phyloP scores from a whole-genome alignment of 169 alveolate species.

The Plasmodium cynomolgi region DNA sequence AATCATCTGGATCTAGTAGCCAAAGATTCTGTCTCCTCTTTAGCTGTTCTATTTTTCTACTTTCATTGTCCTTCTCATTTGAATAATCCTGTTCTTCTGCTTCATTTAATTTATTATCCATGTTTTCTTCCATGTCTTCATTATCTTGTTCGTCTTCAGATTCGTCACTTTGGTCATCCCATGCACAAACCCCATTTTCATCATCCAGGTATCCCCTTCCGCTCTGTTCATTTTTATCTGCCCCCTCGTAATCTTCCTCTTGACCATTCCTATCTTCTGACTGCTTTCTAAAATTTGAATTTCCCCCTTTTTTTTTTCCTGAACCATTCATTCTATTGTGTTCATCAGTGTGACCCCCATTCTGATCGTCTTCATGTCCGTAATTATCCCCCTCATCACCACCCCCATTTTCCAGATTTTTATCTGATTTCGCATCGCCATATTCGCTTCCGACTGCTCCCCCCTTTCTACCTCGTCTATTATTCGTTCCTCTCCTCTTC shows the following conservation, averaged over 20 bases:
- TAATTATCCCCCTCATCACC: neutral
- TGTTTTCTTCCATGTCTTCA: neutral
- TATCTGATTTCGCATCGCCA: constrained; percentile 19
- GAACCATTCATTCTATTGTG: neutral
- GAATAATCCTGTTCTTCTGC: neutral
- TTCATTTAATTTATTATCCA: neutral
- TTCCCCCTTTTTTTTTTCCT: neutral
- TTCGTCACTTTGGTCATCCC: constrained; percentile 14
- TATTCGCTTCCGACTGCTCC: neutral
- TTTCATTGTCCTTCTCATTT: neutral
- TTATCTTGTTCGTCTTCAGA: constrained; percentile 27
- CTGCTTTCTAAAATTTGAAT: neutral
- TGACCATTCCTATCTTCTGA: neutral
- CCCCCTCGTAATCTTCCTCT: neutral
- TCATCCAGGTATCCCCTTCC: constrained; percentile 6
- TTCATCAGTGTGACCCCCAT: neutral
- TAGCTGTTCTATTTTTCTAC: neutral
- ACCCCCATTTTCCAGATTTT: constrained; percentile 10
- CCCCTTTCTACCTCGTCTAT: neutral
- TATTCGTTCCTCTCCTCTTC: constrained; percentile 8
- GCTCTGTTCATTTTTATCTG: neutral
- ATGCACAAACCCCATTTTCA: neutral
- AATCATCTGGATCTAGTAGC: constrained; percentile 92
- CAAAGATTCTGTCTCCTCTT: constrained; percentile 82
- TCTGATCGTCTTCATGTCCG: neutral